Evolutionary conservation across 2,329 filamentous ascomycete genomes (phyloP), one percentile per base, ranked within the genome.

Genomic region (Sporothrix variecibatus): DNA sequence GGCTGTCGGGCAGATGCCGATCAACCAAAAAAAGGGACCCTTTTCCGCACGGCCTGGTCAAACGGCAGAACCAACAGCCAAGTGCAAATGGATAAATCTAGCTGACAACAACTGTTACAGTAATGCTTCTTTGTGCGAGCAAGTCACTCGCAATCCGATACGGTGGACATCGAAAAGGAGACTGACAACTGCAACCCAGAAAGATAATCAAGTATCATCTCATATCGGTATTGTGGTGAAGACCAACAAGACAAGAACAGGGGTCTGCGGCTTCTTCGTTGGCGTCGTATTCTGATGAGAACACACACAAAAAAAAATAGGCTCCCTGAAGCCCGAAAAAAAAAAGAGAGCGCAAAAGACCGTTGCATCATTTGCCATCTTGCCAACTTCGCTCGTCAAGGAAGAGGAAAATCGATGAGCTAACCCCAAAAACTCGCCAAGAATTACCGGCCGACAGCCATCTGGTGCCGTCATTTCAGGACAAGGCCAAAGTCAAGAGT

Each of bases 11-110:
- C 60, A 34, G 60, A 34, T 67, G 64, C 64, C 64, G 64, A 70
- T 70, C 67, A 43, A 58, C 67, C 67, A 70, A 40, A 56, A 70
- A 70, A 23, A 40, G 26, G 40, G 11, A n/a, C n/a, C 58, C 64
- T 9, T 46, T 31, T 40, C 40, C 23, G 43, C 64, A 67, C 38
- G 26, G 64, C 43, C 26, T 49, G 40, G 17, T 5, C 64, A 67
- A 49, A 46, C n/a, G 64, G 38, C 64, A 46, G 15, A 49, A 23
- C 34, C 38, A 49, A 64, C 38, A 34, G 43, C 43, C 64, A 28
- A 28, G 17, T 46, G 40, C 34, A 40, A 31, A 31, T 23, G 40
- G 40, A 46, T 26, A 67, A 49, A 67, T 5, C 62, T 28, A 28
- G n/a, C n/a, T 7, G 8, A 17, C 56, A 12, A 7, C 26, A 58